These are phyloP conservation scores for Sclerotinia trifoliorum DNA, from an alignment of 2,329 filamentous ascomycete species.

Conservation along the genomic window DNA sequence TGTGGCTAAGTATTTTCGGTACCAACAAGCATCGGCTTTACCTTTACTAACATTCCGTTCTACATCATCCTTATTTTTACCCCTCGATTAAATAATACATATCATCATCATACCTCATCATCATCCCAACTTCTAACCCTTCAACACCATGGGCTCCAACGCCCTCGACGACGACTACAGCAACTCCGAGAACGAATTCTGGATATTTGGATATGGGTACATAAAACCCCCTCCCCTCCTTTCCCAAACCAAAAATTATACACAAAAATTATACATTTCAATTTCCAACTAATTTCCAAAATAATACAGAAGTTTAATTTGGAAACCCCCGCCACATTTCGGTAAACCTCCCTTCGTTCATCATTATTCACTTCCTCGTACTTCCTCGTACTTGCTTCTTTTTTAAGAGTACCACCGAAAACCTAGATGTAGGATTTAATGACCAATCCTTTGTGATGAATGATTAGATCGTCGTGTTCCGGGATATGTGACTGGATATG, in stretches of 20 bases:
- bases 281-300: not conserved
- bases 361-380: not conserved
- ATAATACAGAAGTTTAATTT: conserved; percentile 77
- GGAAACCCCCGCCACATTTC: conserved; percentile 95
- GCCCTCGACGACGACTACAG: conserved; percentile 8
- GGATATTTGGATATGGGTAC: conserved; percentile 96
- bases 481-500: conserved; percentile 90
- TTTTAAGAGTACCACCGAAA: not conserved
- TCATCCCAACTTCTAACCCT: not conserved
- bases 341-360: conserved; percentile 57
- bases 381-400: not conserved
- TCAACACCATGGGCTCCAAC: conserved; percentile 2
- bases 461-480: conserved; percentile 73
- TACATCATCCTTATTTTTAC: not conserved
- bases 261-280: not conserved
- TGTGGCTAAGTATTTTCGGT: no score
- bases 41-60: not conserved
- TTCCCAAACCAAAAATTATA: not conserved
- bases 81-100: not conserved
- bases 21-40: not conserved
- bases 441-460: not conserved
- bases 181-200: conserved; percentile 62
- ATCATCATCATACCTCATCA: not conserved
- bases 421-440: no score
- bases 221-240: not conserved